Base-by-base conservation (phyloP, 2,329 filamentous ascomycete genomes). In the Epichloe scottii region DNA sequence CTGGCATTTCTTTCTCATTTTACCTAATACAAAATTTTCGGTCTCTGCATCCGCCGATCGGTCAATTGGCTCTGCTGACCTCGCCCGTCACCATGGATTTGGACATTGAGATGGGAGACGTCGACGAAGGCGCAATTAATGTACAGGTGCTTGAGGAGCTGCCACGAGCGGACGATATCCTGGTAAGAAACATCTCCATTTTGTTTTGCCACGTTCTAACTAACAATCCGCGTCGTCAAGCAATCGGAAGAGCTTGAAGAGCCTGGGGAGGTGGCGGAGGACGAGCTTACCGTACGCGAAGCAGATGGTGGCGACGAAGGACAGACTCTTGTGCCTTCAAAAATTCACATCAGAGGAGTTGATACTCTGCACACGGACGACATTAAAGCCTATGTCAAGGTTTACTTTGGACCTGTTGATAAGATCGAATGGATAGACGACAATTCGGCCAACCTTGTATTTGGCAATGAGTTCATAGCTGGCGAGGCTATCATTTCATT, bases 401-500 rank as follows among this genome's bases (percentile, higher is more conserved):
- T 87, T 55, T 79, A 93, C 65, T 89, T 78, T 60, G 70, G 74
- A 37, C 64, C 67, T 14, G 72, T 82, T 51, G 71, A 78, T 51
- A 76, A 79, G 54, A 74, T 96, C 56, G 89, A 97, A 69, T 98
- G 93, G 93, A 89, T 98, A 57, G 88, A 97, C 65, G 93, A 98
- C 66, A 83, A 81, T 6, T 91, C 89, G 0, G 88, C 89, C 55
- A 97, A 97, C 63, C 73, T 96, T 49, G 68, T 95, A 49, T 97
- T 93, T 69, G 72, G 69, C 39, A 75, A 75, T 6, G 72, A 79
- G 14, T 62, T 66, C 23, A 63, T 66, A 6, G 79, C 79, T 2
- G 68, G 72, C 17, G 73, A 78, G 45, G 81, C 80, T 17, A 67
- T 85, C 19, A 60, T 69, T 26, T 71, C 77, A 6, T 71, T 85